These are phyloP conservation scores for Ophiostoma angusticollis DNA, from an alignment of 2,329 filamentous ascomycete genomes.

Conservation along the genomic window DNA sequence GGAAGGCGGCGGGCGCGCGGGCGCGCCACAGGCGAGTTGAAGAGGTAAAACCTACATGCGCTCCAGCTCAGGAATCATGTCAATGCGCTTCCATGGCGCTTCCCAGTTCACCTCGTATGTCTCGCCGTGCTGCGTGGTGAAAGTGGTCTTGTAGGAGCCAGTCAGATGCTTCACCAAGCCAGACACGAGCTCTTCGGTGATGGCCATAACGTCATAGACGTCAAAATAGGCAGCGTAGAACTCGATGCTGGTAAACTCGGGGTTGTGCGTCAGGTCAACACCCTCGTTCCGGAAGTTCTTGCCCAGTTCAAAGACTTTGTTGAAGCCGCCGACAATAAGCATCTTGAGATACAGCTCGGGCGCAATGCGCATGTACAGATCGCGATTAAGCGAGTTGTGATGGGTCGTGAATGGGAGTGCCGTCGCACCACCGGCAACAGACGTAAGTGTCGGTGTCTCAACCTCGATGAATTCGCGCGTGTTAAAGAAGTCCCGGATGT, in stretches of 20 bases:
- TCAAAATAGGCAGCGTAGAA: conserved; percentile 94
- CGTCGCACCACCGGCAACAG: conserved; percentile 88
- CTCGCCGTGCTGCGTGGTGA: conserved; percentile 77
- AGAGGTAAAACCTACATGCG: conserved; percentile 21
- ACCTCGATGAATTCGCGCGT: conserved; percentile 82
- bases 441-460: conserved; percentile 95
- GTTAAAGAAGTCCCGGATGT: conserved; percentile 81
- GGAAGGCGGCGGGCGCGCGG: no score
- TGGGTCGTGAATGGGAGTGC: conserved; percentile 90
- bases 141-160: conserved; percentile 73
- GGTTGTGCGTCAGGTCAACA: conserved; percentile 89
- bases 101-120: conserved; percentile 91
- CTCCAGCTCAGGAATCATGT: conserved; percentile 93
- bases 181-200: conserved; percentile 88
- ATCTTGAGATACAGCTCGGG: conserved; percentile 97
- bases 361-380: conserved; percentile 88
- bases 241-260: conserved; percentile 94
- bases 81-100: conserved; percentile 79
- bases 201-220: conserved; percentile 78
- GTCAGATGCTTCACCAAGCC: conserved; percentile 80
- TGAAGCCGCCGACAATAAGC: conserved; percentile 82
- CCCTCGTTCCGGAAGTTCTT: conserved; percentile 92
- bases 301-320: conserved; percentile 91
- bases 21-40: no score
- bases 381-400: conserved; percentile 91